Evolutionary conservation across 495 filamentous ascomycete genomes (phyloP), one percentile per base, ranked within the genome.

Genomic region (Aspergillus diversus): DNA sequence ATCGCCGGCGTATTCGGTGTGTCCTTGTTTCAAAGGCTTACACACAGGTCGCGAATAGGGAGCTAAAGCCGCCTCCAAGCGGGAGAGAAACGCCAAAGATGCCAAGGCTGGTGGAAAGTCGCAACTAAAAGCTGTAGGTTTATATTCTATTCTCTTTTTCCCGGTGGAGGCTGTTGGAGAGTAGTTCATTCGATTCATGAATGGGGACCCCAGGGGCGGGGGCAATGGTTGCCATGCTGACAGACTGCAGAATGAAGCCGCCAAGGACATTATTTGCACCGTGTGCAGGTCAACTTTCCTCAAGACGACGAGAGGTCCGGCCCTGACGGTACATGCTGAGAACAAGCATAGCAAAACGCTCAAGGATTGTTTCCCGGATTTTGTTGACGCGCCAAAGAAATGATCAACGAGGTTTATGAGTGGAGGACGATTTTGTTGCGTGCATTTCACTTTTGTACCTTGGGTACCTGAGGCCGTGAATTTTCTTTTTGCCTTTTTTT

Each of bases 301-400:
- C 55, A 66, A 66, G 59, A 66, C 64, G 4, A 57, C 60, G 13
- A 49, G 60, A 4, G 60, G 54, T 1, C 59, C 64, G 39, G 64
- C 64, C 7, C 43, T 66, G 39, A 66, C 64, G 5, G 64, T 62
- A 42, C 64, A 66, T 50, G 64, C 64, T 16, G 6, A 33, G 8
- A 66, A 66, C 39, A 66, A 66, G 64, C 64, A 66, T 31, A 66
- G 43, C 59, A 66, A 66, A 56, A 56, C 64, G 4, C 55, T 66
- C 49, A 59, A 59, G 47, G 64, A 66, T 15, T 66, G 64, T 33
- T 66, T 66, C 50, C 64, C 64, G 11, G 35, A 7, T 42, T 66
- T 59, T 32, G 64, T 62, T 27, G 59, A 66, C 31, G 27, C 27
- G 27, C 33, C 27, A 7, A 54, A 54, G 31, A 54, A 34, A 34